Conservation (phyloP, 805 yeast genomes). For the Danielia oregonensis region DNA sequence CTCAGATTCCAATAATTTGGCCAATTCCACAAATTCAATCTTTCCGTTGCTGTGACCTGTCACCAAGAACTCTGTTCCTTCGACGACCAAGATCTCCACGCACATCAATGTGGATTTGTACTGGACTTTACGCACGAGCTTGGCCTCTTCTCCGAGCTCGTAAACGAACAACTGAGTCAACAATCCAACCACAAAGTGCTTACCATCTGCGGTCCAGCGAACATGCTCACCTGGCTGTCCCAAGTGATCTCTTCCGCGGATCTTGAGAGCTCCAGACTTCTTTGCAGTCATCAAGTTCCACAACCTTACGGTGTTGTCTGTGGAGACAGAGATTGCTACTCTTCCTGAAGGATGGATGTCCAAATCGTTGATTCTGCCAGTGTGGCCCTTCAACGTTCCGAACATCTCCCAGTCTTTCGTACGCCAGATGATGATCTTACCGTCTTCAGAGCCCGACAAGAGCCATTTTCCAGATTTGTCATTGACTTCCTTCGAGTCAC, state of each 20-base stretch:
- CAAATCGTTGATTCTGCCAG: conserved; percentile 75
- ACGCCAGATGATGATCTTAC: conserved; percentile 87
- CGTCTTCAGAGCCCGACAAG: conserved; percentile 86
- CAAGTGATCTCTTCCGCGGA: conserved; percentile 62
- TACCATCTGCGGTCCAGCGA: conserved; percentile 67
- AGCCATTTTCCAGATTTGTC: conserved; percentile 79
- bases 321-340: conserved; percentile 85
- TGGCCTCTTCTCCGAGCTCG: conserved; percentile 54
- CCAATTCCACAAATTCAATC: conserved; percentile 52
- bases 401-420: conserved; percentile 95
- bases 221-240: conserved; percentile 65
- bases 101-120: conserved; percentile 64
- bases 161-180: conserved; percentile 62
- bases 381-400: conserved; percentile 86
- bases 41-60: conserved; percentile 72
- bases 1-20: conserved; percentile 11
- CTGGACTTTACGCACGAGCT: conserved; percentile 50
- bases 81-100: conserved; percentile 47
- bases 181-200: conserved; percentile 71
- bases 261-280: conserved; percentile 80
- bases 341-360: conserved; percentile 88
- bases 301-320: conserved; percentile 75
- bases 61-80: conserved; percentile 53
- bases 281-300: conserved; percentile 98
- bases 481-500: conserved; percentile 8